Conservation (phyloP, 2,329 filamentous ascomycete species). For the Sordariomycetes sp. region DNA sequence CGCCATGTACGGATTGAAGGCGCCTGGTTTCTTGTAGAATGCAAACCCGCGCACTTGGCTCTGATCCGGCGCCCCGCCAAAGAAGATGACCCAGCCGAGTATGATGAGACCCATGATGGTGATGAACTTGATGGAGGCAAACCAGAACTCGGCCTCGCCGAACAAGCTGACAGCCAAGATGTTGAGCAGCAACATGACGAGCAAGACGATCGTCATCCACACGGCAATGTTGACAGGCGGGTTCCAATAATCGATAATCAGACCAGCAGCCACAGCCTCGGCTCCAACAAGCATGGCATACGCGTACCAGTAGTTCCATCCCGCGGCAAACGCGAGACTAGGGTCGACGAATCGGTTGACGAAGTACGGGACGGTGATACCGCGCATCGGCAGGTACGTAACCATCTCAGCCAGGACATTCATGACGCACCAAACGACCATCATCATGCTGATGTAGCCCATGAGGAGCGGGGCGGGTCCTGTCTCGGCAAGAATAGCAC, state of each 20-base stretch:
- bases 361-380: conserved; percentile 48
- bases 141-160: conserved; percentile 54
- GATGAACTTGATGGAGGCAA: conserved; percentile 50
- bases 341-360: conserved; percentile 45
- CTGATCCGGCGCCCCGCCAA: conserved; percentile 43
- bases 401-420: conserved; percentile 46
- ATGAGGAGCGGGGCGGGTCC: conserved; percentile 63
- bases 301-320: conserved; percentile 56
- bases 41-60: conserved; percentile 34
- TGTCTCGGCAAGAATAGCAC: conserved; percentile 41
- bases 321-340: conserved; percentile 45
- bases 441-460: conserved; percentile 47
- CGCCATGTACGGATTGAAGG: conserved; percentile 38
- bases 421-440: conserved; percentile 44
- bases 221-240: conserved; percentile 40
- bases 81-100: conserved; percentile 44
- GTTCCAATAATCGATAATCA: conserved; percentile 54
- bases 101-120: conserved; percentile 50
- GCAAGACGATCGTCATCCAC: conserved; percentile 50
- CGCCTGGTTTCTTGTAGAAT: conserved; percentile 27
- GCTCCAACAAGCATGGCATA: conserved; percentile 49
- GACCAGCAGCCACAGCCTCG: conserved; percentile 47
- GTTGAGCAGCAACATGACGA: conserved; percentile 45
- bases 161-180: conserved; percentile 48
- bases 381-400: conserved; percentile 43